Base-by-base conservation (phyloP, 2,329 filamentous ascomycete genomes). In the Penicillium sp. region DNA sequence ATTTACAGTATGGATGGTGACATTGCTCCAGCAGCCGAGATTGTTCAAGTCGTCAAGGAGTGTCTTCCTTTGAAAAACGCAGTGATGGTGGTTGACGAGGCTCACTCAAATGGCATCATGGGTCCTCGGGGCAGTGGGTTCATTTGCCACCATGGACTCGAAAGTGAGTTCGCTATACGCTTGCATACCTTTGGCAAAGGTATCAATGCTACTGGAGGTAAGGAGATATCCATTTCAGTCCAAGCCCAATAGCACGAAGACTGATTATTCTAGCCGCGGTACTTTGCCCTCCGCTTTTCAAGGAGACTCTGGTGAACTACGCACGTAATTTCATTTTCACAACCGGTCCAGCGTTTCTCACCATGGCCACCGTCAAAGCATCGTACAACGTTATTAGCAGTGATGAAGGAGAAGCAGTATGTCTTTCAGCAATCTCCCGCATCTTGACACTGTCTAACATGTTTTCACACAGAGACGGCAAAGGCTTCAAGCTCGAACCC, bases 1-100 rank as follows among this genome's bases (percentile, higher is more conserved):
- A 56, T 81, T 22, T 83, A 83, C 64, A 82, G 79, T 61, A 81
- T 83, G 80, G 81, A 83, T 56, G 81, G 81, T 0, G 82, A 83
- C 59, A 49, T 80, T 0, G 77, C 75, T 24, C 64, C 67, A 17
- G 40, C 63, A 1, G n/a, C 38, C 22, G 62, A 67, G 8, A 53
- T 70, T 19, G 28, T 70, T 9, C 30, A 62, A 9, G 47, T 63
- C 33, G 67, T 62, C 6, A 60, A 64, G 53, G 59, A 65, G 33
- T 42, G 58, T 28, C 53, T 68, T 22, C 61, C 68, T 35, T 55
- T 24, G 17, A 68, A 66, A 13, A 74, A 74, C 57, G 62, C 69
- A 28, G 60, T 73, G 45, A 65, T 59, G 53, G 66, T 22, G 56
- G 70, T 67, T 26, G 69, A 63, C 12, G 66, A 65, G 55, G 70